These are phyloP conservation scores for Tetrapisispora taiwanensis DNA, from an alignment of 805 yeast genomes.

Conservation along the genomic window DNA sequence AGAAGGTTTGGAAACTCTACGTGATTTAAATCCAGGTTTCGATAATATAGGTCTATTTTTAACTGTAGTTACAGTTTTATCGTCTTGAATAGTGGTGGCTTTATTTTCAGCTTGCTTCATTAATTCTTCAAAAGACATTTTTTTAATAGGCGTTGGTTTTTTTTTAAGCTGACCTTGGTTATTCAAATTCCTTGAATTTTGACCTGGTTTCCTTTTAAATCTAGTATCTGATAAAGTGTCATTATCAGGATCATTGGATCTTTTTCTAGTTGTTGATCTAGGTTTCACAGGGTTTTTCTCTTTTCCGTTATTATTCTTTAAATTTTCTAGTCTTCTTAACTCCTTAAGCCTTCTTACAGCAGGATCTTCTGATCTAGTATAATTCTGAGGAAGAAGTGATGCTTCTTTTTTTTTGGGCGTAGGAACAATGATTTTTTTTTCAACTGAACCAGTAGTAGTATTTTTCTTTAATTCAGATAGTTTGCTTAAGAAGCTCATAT, in stretches of 20 bases:
- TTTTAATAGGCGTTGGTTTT: constrained; percentile 28
- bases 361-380: constrained; percentile 43
- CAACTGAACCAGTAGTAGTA: constrained; percentile 1
- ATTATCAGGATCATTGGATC: constrained; percentile 5
- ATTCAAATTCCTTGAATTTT: neutral
- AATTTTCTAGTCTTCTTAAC: constrained; percentile 47
- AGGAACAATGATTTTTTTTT: neutral
- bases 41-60: neutral
- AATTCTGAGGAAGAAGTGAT: constrained; percentile 21
- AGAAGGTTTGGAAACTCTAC: neutral
- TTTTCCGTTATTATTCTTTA: constrained; percentile 31
- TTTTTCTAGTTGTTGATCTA: neutral
- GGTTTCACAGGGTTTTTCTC: constrained; percentile 15
- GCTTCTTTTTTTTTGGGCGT: constrained; percentile 4
- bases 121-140: constrained; percentile 44
- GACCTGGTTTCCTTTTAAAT: constrained; percentile 16
- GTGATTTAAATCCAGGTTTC: constrained; percentile 5
- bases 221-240: constrained; percentile 11
- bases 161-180: constrained; percentile 2
- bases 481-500: constrained; percentile 27
- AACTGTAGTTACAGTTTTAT: constrained; percentile 5
- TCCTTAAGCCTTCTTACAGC: constrained; percentile 64
- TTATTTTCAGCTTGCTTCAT: constrained; percentile 48
- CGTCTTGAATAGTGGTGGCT: constrained; percentile 6
- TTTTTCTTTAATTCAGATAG: constrained; percentile 21